Evolutionary conservation across 768 basidiomycete species (phyloP).

Genomic region (Tylopilus subfusipes): DNA sequence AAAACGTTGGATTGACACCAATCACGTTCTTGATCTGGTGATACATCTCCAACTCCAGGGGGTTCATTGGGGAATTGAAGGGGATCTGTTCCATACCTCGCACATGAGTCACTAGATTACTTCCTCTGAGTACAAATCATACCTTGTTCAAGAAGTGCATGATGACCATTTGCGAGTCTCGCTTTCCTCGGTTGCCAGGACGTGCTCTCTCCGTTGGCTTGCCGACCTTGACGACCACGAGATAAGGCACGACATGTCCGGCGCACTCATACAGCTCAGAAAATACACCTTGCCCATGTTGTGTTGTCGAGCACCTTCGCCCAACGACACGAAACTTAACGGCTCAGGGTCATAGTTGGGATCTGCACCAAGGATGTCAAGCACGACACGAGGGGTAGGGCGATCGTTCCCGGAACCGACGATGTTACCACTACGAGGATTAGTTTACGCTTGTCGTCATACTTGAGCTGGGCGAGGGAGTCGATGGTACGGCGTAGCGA

Average conservation of each 20-base stretch:
- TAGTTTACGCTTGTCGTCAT: constrained; percentile 97
- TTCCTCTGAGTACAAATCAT: constrained; percentile 7
- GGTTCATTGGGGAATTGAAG: constrained; percentile 95
- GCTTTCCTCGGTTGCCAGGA: constrained; percentile 97
- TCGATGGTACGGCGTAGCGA: constrained; percentile 89
- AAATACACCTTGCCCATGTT: constrained; percentile 98
- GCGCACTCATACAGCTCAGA: constrained; percentile 91
- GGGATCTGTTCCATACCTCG: constrained; percentile 61
- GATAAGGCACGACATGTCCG: constrained; percentile 94
- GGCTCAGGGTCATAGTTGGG: constrained; percentile 93
- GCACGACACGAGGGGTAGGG: constrained; percentile 91
- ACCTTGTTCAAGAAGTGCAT: constrained; percentile 99
- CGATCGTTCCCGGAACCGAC: constrained; percentile 96
- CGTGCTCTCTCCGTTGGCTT: constrained; percentile 91
- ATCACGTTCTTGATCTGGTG: constrained; percentile 99
- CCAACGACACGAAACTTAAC: constrained; percentile 88
- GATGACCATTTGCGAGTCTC: constrained; percentile 93
- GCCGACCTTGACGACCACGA: constrained; percentile 90
- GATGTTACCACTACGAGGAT: constrained; percentile 66
- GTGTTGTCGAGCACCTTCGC: constrained; percentile 93
- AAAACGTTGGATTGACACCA: constrained; percentile 97
- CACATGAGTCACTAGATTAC: background rate
- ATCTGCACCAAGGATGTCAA: constrained; percentile 94
- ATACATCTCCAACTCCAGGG: constrained; percentile 95
- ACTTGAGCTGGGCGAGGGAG: constrained; percentile 89